Base-by-base conservation (phyloP, 805 yeast species). In the Candida awuae region DNA sequence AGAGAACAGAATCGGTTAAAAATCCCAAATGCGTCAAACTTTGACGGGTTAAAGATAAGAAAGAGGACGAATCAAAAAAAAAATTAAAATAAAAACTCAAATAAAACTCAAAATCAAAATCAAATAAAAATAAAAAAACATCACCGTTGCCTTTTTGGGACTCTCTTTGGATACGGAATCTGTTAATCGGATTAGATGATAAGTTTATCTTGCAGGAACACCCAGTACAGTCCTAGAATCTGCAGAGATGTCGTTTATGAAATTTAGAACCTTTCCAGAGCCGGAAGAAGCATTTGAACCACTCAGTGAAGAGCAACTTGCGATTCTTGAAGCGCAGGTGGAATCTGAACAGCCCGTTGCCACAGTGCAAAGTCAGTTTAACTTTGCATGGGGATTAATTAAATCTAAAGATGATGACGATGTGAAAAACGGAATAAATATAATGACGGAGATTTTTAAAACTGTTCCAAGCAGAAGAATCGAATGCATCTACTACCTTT, bases 371-470 rank as follows among this genome's bases (percentile, higher is more conserved):
- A 80, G 96, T 2, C 74, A 78, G 42, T 92, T 92, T 70, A 92
- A 94, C 61, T 84, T 84, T 52, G 94, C 97, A 0, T 92, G 99
- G 98, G 98, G 94, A 4, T 66, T 92, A 36, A 75, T 94, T 46
- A 88, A 86, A 58, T 78, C 94, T 2, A 55, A 60, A 36, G 67
- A 70, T 35, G 66, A 68, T 17, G 70, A 67, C 29, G 81, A 84
- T 45, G 94, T 84, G 54, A 70, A 81, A 50, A 68, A 80, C 36
- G 99, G 97, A 0, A 76, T 92, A 14, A 78, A 75, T 39, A 67
- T 90, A 21, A 66, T 92, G 43, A 73, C 85, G 0, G 76, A 75
- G 32, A 61, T 75, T 18, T 90, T 81, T 62, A 75, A 80, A 48
- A 85, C 77, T 35, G 80, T 82, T 0, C 90, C 95, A 0, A 72